Evolutionary conservation across 2,329 filamentous ascomycete genomes (phyloP).

Genomic region (Talaromyces albobiverticillius): DNA sequence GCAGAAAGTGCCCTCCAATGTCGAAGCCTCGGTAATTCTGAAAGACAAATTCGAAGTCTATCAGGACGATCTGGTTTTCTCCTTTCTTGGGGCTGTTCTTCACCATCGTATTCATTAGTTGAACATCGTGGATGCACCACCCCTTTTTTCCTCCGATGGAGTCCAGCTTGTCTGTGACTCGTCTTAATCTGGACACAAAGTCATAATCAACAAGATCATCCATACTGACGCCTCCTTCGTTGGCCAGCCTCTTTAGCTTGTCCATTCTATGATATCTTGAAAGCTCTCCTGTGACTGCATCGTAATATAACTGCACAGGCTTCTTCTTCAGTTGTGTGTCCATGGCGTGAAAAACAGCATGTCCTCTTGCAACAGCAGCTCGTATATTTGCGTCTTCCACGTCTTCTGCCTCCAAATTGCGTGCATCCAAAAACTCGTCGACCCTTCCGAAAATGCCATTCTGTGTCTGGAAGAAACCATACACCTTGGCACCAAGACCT

Average conservation of each 20-base stretch:
- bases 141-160: slow-evolving; percentile 17
- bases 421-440: slow-evolving; percentile 22
- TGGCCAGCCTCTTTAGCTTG: slow-evolving; percentile 19
- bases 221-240: slow-evolving; percentile 20
- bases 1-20: slow-evolving; percentile 24
- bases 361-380: slow-evolving; percentile 18
- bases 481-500: slow-evolving; percentile 19
- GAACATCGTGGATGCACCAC: slow-evolving; percentile 24
- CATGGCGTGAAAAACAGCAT: slow-evolving; percentile 18
- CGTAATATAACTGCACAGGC: not conserved
- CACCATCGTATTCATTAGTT: slow-evolving; percentile 23
- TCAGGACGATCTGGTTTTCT: slow-evolving; percentile 19
- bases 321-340: slow-evolving; percentile 9
- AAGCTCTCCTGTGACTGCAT: slow-evolving; percentile 15
- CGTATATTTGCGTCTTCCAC: slow-evolving; percentile 19
- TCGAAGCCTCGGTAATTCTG: slow-evolving; percentile 22
- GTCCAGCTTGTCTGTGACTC: slow-evolving; percentile 16
- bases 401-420: slow-evolving; percentile 20
- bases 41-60: slow-evolving; percentile 24
- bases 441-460: slow-evolving; percentile 20
- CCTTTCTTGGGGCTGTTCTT: slow-evolving; percentile 17
- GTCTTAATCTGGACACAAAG: slow-evolving; percentile 15
- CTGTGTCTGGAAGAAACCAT: slow-evolving; percentile 20
- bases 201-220: slow-evolving; percentile 21
- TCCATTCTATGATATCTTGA: slow-evolving; percentile 18